Evolutionary conservation across 495 filamentous ascomycete genomes (phyloP), one percentile per base, ranked within the genome.

Genomic region (Daldinia concentrica): DNA sequence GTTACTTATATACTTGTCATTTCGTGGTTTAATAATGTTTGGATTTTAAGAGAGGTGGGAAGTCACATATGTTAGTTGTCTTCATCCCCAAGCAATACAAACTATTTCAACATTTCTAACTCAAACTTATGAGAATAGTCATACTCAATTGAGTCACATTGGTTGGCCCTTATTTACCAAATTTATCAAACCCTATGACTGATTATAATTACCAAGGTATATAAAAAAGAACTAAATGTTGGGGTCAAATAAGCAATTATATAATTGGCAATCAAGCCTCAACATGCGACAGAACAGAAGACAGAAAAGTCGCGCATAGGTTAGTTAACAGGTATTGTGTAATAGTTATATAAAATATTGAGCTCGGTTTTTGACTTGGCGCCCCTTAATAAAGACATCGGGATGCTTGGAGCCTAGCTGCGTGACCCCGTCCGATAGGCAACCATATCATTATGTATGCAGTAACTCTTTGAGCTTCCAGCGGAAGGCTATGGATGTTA

Each of bases 401-500:
- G 32, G 32, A 34, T 34, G 32, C 3, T 34, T 34, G 11, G 32
- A 34, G 32, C 32, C 32, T 34, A 1, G 41, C n/a, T 48, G 41
- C 41, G 19, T 19, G 41, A 48, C n/a, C 22, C 19, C 17, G 41
- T n/a, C 19, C 41, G 19, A 12, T 22, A 48, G 41, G 41, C 41
- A 48, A n/a, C 41, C 41, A 2, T 17, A 22, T n/a, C 41, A 19
- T 17, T 1, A 48, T 17, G 41, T 36, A 19, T 45, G 39, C 3
- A 2, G 3, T 51, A 26, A 9, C 26, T 27, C 11, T 52, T 54
- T 15, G 26, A 29, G 27, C 27, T 15, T 15, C 50, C 8, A 17
- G 24, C 26, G 6, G 66, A 69, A 64, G 52, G 60, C 36, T 36
- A 64, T 69, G 55, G 66, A 69, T 54, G 41, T 7, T 14, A 54